Base-by-base conservation (phyloP, 495 filamentous ascomycete species). In the Cryomyces antarcticus region DNA sequence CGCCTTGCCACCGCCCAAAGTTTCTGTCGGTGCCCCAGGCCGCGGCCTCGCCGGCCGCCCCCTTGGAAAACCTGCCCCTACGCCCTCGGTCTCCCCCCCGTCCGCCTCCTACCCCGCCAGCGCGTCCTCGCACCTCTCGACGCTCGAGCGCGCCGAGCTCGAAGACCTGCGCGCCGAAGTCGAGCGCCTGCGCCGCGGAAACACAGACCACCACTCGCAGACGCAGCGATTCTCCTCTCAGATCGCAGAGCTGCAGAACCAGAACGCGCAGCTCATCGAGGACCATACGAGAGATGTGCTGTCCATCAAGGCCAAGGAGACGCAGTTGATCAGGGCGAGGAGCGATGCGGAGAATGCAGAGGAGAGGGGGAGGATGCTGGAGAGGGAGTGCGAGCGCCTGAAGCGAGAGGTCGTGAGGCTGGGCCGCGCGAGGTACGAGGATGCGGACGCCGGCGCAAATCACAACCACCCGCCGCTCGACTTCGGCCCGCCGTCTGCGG, bases 271-370 rank as follows among this genome's bases (percentile, higher is more conserved):
- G 49, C 68, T 96, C 11, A 96, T 96, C 41, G 92, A 99, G 62
- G 89, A 96, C 51, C 88, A 95, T 53, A 99, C 92, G 2, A 67
- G 88, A 41, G 89, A 96, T 55, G 82, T 94, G 7, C 70, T 99
- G 17, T 83, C 82, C 49, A 87, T 96, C 60, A 95, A 95, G 50
- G 92, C 92, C 31, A 99, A 99, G 58, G 92, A 96, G 57, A 95
- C 92, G 5, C 92, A 99, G 52, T 69, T 99, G 6, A 86, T 95
- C 6, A 75, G 92, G 28, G 86, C 89, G 28, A 73, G 86, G 12
- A 79, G 77, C 51, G 92, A 99, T 48, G 80, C 80, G 37, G 88
- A 99, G 59, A 71, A 82, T 4, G 80, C 86, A 0, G 85, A 94
- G 57, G 75, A 80, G 47, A 77, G 73, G 39, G 82, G 84, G 31